Conservation (phyloP, 2,329 filamentous ascomycete species). For the Monascus ruber region DNA sequence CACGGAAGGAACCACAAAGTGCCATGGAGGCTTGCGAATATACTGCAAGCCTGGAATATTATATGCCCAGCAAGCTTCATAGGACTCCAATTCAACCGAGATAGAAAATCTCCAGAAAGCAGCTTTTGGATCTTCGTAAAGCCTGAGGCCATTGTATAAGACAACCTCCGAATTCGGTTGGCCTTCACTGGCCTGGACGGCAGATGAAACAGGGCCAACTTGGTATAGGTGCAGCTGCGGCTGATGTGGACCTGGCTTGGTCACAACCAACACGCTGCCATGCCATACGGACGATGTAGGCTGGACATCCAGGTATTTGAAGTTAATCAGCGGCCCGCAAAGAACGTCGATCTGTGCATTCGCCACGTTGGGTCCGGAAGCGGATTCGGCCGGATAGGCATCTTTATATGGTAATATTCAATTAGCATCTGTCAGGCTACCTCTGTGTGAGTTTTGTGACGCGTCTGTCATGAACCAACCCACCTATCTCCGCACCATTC, state of each 20-base stretch:
- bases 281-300: conserved; percentile 47
- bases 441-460: too few relatives aligned
- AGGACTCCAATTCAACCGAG: conserved; percentile 55
- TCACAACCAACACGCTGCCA: conserved; percentile 77
- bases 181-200: conserved; percentile 6
- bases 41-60: conserved; percentile 56
- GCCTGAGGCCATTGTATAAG: conserved; percentile 39
- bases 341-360: conserved; percentile 28
- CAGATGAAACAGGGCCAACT: conserved; percentile 16
- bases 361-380: conserved; percentile 1
- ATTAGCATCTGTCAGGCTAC: neutral
- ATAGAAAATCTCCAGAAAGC: conserved; percentile 50
- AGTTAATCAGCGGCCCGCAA: conserved; percentile 39
- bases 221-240: conserved; percentile 44
- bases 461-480: neutral
- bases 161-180: conserved; percentile 9
- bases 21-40: conserved; percentile 40
- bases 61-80: conserved; percentile 72
- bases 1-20: conserved; percentile 47
- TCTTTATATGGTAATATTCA: neutral
- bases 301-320: conserved; percentile 34
- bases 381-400: neutral
- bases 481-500: neutral
- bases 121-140: conserved; percentile 49
- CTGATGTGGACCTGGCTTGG: conserved; percentile 55